Evolutionary conservation across 192 early-diverging fungal genomes (phyloP).

Genomic region (Coemansia sp.): DNA sequence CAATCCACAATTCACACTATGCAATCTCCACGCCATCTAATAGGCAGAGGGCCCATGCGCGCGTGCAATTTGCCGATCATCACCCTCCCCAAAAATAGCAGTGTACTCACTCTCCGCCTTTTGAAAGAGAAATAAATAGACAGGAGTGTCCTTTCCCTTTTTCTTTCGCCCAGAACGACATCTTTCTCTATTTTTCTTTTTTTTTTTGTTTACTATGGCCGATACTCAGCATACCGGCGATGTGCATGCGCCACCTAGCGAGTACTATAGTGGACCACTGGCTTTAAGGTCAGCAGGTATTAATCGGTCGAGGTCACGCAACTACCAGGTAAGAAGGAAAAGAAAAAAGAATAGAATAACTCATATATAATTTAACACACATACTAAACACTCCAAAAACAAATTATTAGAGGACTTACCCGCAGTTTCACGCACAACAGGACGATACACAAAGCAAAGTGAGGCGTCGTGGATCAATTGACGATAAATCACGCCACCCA

Average conservation of each 20-base stretch:
- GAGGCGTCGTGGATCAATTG: constrained; percentile 59
- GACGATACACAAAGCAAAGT: background rate
- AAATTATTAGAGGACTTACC: background rate
- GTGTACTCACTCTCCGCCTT: background rate
- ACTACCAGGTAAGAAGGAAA: constrained; percentile 30
- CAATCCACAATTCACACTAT: background rate
- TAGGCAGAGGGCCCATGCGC: background rate
- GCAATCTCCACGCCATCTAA: background rate
- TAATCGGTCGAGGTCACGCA: constrained; percentile 35
- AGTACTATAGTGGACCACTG: constrained; percentile 35
- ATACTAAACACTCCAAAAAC: background rate
- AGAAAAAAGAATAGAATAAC: background rate
- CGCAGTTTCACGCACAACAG: background rate
- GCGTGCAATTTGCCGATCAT: background rate
- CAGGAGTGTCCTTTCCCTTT: background rate
- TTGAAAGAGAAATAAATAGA: background rate
- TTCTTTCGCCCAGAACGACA: background rate
- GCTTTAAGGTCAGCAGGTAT: constrained; percentile 23
- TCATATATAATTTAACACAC: background rate
- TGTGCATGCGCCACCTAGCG: constrained; percentile 36
- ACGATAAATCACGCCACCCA: constrained; percentile 62
- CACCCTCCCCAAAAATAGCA: background rate
- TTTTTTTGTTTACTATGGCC: constrained; percentile 6
- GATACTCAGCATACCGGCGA: constrained; percentile 18
- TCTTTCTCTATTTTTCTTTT: background rate